Percentiles rank a stretch among this genome's conserved stretches.
These are phyloP conservation scores for Adansonia grandidieri DNA, from an alignment of 441 rosid species.

Conservation along the genomic window DNA sequence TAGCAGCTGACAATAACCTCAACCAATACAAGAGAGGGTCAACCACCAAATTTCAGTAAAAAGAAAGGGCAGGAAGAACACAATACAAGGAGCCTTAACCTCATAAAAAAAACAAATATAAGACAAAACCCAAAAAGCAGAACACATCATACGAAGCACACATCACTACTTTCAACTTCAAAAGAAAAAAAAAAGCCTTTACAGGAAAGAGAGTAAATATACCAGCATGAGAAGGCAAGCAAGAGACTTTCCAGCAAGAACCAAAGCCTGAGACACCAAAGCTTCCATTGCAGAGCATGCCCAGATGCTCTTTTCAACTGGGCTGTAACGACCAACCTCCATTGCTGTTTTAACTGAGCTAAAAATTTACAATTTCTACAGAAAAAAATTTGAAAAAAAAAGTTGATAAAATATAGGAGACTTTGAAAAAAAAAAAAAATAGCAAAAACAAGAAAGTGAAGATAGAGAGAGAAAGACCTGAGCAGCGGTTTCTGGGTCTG, in stretches of 20 bases:
- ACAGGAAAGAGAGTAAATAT: conserved; percentile 27
- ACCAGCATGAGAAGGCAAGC: conserved; percentile 56
- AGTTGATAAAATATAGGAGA: neutral
- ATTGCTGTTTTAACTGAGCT: conserved; percentile 34
- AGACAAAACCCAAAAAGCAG: neutral
- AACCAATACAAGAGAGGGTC: neutral
- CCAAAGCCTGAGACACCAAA: conserved; percentile 42
- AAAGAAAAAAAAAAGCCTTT: neutral
- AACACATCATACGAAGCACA: neutral
- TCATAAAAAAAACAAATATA: neutral
- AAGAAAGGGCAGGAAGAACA: neutral
- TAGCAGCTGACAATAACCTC: conserved; percentile 7
- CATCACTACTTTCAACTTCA: neutral
- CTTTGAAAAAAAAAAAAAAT: neutral
- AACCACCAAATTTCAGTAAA: conserved; percentile 16
- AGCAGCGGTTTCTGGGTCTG: conserved; percentile 40
- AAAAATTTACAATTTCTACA: conserved; percentile 29
- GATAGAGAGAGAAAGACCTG: conserved; percentile 24
- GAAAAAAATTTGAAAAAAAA: conserved; percentile 17
- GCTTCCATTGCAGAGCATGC: conserved; percentile 43
- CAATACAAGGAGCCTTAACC: conserved; percentile 17
- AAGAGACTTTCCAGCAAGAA: conserved; percentile 50
- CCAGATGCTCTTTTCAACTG: conserved; percentile 39
- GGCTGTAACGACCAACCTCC: conserved; percentile 43
- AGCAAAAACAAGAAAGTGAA: neutral